Base-by-base conservation (phyloP, 306 rosid genomes). In the Lupinus albus region DNA sequence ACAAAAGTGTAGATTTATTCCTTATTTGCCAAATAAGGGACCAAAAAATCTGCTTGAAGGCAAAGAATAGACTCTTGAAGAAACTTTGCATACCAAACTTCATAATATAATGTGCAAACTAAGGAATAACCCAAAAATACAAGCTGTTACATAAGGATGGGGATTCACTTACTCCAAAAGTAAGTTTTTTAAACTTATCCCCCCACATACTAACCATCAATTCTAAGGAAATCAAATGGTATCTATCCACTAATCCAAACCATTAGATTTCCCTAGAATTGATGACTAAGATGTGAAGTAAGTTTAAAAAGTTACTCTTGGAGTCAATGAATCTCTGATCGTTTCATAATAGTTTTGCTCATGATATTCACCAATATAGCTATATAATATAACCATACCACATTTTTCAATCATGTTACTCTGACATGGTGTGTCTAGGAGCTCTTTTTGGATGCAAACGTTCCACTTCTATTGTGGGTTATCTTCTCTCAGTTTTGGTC, bases 371-470 rank as follows among this genome's bases (percentile, higher is more conserved):
- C 8, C 61, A 42, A 55, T 41, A 16, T 2, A 38, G 5, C 18
- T 45, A 38, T 2, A 38, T 7, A 25, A 25, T 25, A 25, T 25
- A 25, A 25, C 28, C 1, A 25, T 25, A 14, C 46, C 17, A 1
- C 25, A 59, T 32, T 4, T 59, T 41, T 18, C 4, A 25, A 25
- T 25, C 4, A 25, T 71, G 76, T 5, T 18, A 47, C 54, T 64
- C 42, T 59, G 58, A 53, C 28, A 73, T 81, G 85, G 82, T 77
- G 71, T 81, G 85, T 64, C 61, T 73, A 4, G 84, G 79, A 44
- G 79, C 72, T 42, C 12, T 81, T 46, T 81, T 81, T 73, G 82
- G 85, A 59, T 81, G 85, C 82, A 77, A 5, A 56, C 62, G 67
- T 36, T 77, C 85, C 10, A 73, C 64, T 52, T 57, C 85, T 38